A percentile compares a stretch with the other conserved stretches of the same genome.
These are phyloP conservation scores for Suillus placidus DNA, from an alignment of 768 basidiomycete genomes.

Conservation along the genomic window DNA sequence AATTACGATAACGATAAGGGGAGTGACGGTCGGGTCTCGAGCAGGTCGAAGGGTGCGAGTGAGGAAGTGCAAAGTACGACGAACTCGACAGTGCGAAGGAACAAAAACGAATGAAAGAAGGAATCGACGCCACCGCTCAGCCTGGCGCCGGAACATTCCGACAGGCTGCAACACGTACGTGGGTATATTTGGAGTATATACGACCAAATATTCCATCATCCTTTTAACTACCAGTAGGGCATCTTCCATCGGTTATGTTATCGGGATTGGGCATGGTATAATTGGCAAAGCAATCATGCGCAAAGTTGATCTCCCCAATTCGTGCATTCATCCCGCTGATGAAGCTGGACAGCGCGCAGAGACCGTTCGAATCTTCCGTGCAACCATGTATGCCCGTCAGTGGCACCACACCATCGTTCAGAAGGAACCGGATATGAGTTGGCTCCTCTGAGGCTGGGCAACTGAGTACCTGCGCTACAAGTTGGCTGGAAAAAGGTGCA, in stretches of 20 bases:
- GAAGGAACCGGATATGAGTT: slow-evolving; percentile 44
- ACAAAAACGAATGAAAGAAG: too few species aligned
- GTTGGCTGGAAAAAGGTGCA: slow-evolving; percentile 51
- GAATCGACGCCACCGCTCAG: too few species aligned
- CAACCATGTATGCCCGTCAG: slow-evolving; percentile 48
- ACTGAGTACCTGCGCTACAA: slow-evolving; percentile 48
- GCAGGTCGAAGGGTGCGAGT: too few species aligned
- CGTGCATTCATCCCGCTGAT: slow-evolving; percentile 39
- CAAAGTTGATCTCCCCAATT: slow-evolving; percentile 44
- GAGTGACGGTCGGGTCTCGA: too few species aligned
- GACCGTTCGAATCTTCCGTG: slow-evolving; percentile 40
- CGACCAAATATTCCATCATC: background rate
- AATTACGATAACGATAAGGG: too few species aligned
- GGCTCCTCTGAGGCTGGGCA: slow-evolving; percentile 35
- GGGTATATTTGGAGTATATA: too few species aligned
- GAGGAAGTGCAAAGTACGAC: too few species aligned
- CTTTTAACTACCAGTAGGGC: slow-evolving; percentile 17
- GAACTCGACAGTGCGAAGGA: too few species aligned
- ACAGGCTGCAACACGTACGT: too few species aligned
- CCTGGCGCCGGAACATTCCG: too few species aligned
- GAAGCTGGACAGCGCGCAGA: slow-evolving; percentile 45
- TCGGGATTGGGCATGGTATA: slow-evolving; percentile 46
- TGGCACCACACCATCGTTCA: slow-evolving; percentile 54
- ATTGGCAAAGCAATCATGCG: slow-evolving; percentile 47
- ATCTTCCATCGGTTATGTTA: slow-evolving; percentile 41